Percentiles rank a stretch among this genome's conserved stretches.
Evolutionary conservation across 495 filamentous ascomycete species (phyloP).

Genomic region (Penicillium angulare): DNA sequence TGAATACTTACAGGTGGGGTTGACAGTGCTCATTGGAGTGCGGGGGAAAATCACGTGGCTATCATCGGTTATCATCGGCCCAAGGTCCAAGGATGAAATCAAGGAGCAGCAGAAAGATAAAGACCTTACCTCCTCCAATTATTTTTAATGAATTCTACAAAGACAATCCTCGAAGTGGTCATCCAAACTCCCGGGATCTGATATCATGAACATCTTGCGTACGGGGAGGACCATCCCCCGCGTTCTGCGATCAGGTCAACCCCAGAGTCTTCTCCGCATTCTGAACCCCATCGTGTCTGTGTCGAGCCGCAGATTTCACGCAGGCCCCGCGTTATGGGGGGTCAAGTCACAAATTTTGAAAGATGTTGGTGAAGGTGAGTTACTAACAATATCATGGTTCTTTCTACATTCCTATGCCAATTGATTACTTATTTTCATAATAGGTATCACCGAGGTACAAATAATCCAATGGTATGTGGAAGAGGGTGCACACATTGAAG

Average conservation of each 20-base stretch:
- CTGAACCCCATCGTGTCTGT: conserved; percentile 20
- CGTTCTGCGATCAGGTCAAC: conserved; percentile 26
- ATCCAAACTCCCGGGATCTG: conserved; percentile 2
- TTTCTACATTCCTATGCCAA: background rate
- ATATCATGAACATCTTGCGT: conserved; percentile 37
- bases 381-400: background rate
- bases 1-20: too few relatives aligned
- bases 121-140: conserved; percentile 13
- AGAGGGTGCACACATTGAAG: conserved; percentile 91
- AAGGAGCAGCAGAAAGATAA: conserved; percentile 20
- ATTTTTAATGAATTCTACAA: background rate
- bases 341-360: conserved; percentile 88
- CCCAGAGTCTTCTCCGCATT: conserved; percentile 31
- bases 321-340: conserved; percentile 52
- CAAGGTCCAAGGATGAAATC: conserved; percentile 10
- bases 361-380: conserved; percentile 92
- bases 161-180: background rate
- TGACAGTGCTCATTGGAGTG: too few relatives aligned
- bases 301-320: conserved; percentile 56
- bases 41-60: conserved; percentile 38
- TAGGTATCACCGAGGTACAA: conserved; percentile 96
- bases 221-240: conserved; percentile 25
- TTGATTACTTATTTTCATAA: conserved; percentile 13
- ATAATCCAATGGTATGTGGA: conserved; percentile 99
- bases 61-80: conserved; percentile 45